These are phyloP conservation scores for Citeromyces hawaiiensis DNA, from an alignment of 1,139 yeast species.

Conservation along the genomic window DNA sequence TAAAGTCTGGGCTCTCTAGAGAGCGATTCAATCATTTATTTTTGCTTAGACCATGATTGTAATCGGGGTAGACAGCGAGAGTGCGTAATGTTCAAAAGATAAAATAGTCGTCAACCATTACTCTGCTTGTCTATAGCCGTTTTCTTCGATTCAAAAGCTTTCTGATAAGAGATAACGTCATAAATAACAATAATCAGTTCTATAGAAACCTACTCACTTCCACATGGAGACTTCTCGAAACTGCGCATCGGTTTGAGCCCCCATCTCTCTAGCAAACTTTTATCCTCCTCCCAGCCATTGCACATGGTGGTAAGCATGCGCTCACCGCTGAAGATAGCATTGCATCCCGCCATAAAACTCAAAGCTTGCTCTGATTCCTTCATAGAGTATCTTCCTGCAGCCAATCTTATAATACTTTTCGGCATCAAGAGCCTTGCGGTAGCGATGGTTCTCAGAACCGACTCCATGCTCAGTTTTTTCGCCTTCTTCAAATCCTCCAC, in stretches of 20 bases:
- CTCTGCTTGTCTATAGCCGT: too few species aligned
- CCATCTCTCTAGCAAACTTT: constrained; percentile 53
- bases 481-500: constrained; percentile 34
- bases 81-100: too few species aligned
- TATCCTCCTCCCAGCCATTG: constrained; percentile 78
- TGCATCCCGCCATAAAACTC: constrained; percentile 69
- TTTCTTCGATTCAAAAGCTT: too few species aligned
- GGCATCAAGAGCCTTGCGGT: constrained; percentile 74
- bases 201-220: neutral
- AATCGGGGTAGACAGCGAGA: too few species aligned
- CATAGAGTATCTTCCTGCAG: constrained; percentile 78
- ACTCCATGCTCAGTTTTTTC: constrained; percentile 38
- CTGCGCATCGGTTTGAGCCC: constrained; percentile 61
- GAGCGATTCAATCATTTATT: too few species aligned
- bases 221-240: constrained; percentile 14
- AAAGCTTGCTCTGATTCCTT: constrained; percentile 63
- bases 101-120: too few species aligned
- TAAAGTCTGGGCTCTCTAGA: too few species aligned
- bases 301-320: constrained; percentile 77
- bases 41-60: too few species aligned
- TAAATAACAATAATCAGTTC: too few species aligned
- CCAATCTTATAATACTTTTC: constrained; percentile 51
- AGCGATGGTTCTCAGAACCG: constrained; percentile 55
- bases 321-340: constrained; percentile 74
- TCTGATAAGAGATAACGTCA: too few species aligned